Base-by-base conservation (phyloP, 306 rosid species). In the Crotalaria pallida region DNA sequence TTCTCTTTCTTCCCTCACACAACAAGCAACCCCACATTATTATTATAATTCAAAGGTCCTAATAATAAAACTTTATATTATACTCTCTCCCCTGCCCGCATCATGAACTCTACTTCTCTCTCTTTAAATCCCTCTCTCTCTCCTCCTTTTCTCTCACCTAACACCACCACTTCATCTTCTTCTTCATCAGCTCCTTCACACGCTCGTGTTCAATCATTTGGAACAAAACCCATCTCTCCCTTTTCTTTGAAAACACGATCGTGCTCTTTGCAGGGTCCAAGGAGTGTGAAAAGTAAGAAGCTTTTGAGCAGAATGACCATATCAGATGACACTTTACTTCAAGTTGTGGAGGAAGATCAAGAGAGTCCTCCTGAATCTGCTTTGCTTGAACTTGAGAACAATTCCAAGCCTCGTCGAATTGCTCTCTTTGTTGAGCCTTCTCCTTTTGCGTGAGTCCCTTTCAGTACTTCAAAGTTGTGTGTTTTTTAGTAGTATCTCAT, bases 371-470 rank as follows among this genome's bases (percentile, higher is more conserved):
- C 95, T 34, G 88, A 89, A 11, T 85, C 92, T 48, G 64, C 72
- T 64, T 66, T 91, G 82, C 58, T 87, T 72, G 96, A 88, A 19
- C 26, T 73, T 0, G 97, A 91, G 71, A 65, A 4, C 65, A 84
- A 79, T 69, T 85, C 91, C 0, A 84, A 81, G 58, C 99, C 99
- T 75, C 92, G 97, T 44, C 82, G 99, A 67, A 94, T 94, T 75
- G 99, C 99, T 64, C 92, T 94, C 60, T 94, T 94, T 50, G 96
- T 94, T 23, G 99, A 94, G 84, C 99, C 99, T 84, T 94, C 99
- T 62, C 99, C 99, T 45, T 94, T 94, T 67, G 92, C 99, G 99
- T 91, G 78, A 86, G 97, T 81, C 8, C 41, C 55, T 15, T n/a
- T 15, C 40, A 7, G 15, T 4, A 49, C 13, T 18, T 73, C 57